These are phyloP conservation scores for Prunus salicina DNA, from an alignment of 306 rosid genomes.

Conservation along the genomic window DNA sequence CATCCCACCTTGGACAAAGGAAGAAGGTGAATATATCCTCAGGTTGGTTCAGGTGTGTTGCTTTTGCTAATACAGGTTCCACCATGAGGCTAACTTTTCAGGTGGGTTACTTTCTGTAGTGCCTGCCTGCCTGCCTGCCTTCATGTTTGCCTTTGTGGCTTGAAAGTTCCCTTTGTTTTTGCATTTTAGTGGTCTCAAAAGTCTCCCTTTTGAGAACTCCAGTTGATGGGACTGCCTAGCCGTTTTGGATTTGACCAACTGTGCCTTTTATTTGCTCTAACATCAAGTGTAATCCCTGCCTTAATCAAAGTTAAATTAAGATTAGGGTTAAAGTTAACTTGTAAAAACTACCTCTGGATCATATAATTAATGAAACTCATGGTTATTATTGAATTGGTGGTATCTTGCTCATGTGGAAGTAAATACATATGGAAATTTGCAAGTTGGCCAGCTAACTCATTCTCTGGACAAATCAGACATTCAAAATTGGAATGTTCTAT, in stretches of 20 bases:
- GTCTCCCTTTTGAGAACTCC: not conserved
- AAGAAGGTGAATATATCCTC: too few relatives aligned
- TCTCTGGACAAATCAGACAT: slow-evolving; percentile 33
- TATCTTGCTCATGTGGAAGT: not conserved
- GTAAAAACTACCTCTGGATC: too few relatives aligned
- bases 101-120: not conserved
- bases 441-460: slow-evolving; percentile 8
- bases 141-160: not conserved
- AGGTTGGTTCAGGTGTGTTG: too few relatives aligned
- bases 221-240: not conserved
- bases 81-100: too few relatives aligned
- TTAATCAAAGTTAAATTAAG: too few relatives aligned
- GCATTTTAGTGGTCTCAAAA: not conserved
- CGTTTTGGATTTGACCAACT: not conserved
- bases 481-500: slow-evolving; percentile 37
- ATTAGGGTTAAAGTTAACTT: too few relatives aligned
- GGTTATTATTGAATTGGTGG: too few relatives aligned
- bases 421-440: not conserved
- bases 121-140: not conserved
- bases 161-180: not conserved
- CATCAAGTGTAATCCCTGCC: not conserved
- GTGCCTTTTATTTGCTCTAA: not conserved
- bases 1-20: too few relatives aligned
- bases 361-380: too few relatives aligned
- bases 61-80: too few relatives aligned